Percentiles rank a stretch among this genome's conserved stretches.
phyloP scores from a whole-genome alignment of 129 eudicot genomes.

The Lactuca saligna region DNA sequence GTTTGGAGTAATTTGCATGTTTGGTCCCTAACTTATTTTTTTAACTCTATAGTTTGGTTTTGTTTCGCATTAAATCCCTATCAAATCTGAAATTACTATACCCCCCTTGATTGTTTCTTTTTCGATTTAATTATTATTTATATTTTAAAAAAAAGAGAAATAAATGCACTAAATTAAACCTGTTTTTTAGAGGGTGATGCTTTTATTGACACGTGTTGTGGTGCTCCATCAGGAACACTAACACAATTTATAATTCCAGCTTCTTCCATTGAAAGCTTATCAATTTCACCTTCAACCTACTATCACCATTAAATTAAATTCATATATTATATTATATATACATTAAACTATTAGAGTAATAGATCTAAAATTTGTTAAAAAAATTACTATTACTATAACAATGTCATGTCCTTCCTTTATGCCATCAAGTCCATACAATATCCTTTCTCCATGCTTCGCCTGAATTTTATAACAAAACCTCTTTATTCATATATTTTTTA shows the following conservation, averaged over 20 bases:
- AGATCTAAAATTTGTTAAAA: constrained; percentile 16
- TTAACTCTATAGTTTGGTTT: too few relatives aligned
- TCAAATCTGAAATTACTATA: too few relatives aligned
- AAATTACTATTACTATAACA: constrained; percentile 42
- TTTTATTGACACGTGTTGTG: constrained; percentile 59
- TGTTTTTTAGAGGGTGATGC: constrained; percentile 53
- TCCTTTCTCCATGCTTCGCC: constrained; percentile 71
- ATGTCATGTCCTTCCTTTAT: constrained; percentile 69
- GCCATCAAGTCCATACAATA: constrained; percentile 87
- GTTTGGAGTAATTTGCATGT: too few relatives aligned
- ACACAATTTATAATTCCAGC: constrained; percentile 79
- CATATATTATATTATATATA: not conserved
- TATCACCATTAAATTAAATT: constrained; percentile 22
- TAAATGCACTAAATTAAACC: constrained; percentile 35
- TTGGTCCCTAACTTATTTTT: too few relatives aligned
- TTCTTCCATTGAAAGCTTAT: constrained; percentile 86
- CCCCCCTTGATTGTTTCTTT: too few relatives aligned
- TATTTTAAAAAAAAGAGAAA: too few relatives aligned
- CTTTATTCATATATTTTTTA: not conserved
- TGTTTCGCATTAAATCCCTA: too few relatives aligned
- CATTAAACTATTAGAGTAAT: constrained; percentile 10
- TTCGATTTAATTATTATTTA: too few relatives aligned
- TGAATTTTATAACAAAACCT: constrained; percentile 33
- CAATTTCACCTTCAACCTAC: constrained; percentile 95
- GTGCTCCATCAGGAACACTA: constrained; percentile 95